Percentiles rank a stretch among this genome's conserved stretches.
These are phyloP conservation scores for Russula abietina DNA, from an alignment of 768 basidiomycete species.

Conservation along the genomic window DNA sequence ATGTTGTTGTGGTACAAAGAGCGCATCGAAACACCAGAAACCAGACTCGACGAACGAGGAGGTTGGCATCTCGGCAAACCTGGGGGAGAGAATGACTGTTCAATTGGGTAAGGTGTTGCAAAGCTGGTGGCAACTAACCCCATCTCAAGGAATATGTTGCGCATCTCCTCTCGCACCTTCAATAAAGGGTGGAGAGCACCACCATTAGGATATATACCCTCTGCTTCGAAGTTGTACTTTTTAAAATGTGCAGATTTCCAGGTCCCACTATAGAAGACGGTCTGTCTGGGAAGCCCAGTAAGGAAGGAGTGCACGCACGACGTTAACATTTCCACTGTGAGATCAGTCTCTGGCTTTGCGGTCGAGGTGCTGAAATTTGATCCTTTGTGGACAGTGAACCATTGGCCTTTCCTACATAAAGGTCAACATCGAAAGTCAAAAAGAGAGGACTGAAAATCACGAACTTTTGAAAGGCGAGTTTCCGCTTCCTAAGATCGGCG, in stretches of 20 bases:
- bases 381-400: constrained; percentile 88
- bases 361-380: constrained; percentile 82
- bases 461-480: constrained; percentile 79
- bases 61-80: constrained; percentile 98
- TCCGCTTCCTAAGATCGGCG: constrained; percentile 86
- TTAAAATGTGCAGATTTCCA: constrained; percentile 96
- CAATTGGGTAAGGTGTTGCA: background rate
- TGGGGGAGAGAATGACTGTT: constrained; percentile 31
- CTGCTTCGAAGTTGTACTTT: constrained; percentile 98
- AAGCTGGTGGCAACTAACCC: constrained; percentile 53
- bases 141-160: constrained; percentile 98
- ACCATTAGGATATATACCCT: constrained; percentile 81
- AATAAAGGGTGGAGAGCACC: constrained; percentile 94
- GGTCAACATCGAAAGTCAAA: background rate
- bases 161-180: constrained; percentile 96
- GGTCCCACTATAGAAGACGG: constrained; percentile 54
- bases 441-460: background rate
- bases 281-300: background rate
- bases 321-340: constrained; percentile 90
- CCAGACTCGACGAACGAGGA: constrained; percentile 92
- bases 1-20: constrained; percentile 98
- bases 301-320: constrained; percentile 50
- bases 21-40: constrained; percentile 98
- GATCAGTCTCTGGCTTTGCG: constrained; percentile 90
- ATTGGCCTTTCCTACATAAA: constrained; percentile 77